Evolutionary conservation across 2,329 filamentous ascomycete genomes (phyloP).

Genomic region (Pseudocercospora fijiensis): DNA sequence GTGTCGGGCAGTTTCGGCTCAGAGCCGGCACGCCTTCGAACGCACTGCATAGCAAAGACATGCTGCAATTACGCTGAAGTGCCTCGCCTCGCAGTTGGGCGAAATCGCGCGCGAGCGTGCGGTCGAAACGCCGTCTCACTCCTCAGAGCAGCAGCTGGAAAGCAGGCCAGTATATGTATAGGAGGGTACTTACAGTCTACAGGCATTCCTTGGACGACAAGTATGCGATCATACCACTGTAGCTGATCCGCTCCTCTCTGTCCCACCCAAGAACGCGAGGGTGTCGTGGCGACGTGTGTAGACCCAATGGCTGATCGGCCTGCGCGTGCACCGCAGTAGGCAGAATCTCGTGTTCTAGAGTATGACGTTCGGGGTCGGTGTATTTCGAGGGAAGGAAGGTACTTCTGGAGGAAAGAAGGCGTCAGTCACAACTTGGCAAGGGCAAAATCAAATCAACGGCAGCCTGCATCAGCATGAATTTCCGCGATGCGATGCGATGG

Average conservation of each 20-base stretch:
- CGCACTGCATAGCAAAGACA: conserved; percentile 2
- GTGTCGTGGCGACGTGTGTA: conserved; percentile 19
- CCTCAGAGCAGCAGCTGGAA: background rate
- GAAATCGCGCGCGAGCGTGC: background rate
- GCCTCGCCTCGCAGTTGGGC: no score
- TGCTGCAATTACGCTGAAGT: background rate
- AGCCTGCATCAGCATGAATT: conserved; percentile 25
- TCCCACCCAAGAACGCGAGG: conserved; percentile 19
- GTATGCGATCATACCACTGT: background rate
- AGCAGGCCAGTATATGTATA: conserved; percentile 23
- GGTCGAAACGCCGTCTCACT: background rate
- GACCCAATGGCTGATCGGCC: conserved; percentile 20
- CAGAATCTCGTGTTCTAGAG: conserved; percentile 20
- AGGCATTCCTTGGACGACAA: conserved; percentile 32
- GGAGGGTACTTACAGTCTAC: conserved; percentile 32
- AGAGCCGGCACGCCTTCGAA: conserved; percentile 7
- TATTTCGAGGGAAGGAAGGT: conserved; percentile 19
- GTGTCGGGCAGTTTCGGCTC: conserved; percentile 14
- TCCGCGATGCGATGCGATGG: conserved; percentile 9
- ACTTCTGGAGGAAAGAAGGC: conserved; percentile 14
- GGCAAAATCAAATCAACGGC: conserved; percentile 28
- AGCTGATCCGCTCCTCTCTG: conserved; percentile 20
- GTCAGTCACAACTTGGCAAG: conserved; percentile 17
- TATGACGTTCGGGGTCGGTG: conserved; percentile 21
- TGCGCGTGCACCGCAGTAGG: conserved; percentile 23